Base-by-base conservation (phyloP, 441 rosid genomes). In the Brassica hybrid region DNA sequence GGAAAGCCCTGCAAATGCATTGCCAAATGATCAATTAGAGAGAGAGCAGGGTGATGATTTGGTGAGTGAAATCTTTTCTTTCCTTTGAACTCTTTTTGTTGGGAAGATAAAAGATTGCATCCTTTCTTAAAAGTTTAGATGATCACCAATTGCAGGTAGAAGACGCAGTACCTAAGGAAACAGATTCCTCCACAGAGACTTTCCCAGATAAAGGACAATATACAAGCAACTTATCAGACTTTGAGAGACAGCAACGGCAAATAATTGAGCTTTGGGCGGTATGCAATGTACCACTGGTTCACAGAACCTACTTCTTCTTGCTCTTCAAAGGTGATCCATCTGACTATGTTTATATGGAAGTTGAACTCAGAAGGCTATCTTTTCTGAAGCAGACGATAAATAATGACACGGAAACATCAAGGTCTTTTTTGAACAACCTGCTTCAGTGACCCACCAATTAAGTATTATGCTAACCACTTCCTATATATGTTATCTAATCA, bases 301-400 rank as follows among this genome's bases (percentile, higher is more conserved):
- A 96, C 78, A 90, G 98, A 80, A 96, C 92, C 81, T 94, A 90
- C 82, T 91, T 96, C 80, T 94, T 89, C 81, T 91, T 96, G 75
- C 92, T 92, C 50, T 91, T 96, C 86, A 89, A 88, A 86, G 97
- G 98, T 9, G 96, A 91, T 76, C 91, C 90, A 63, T 86, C 96
- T 1, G 97, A 92, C 69, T 84, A 86, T 54, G 88, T 91, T 61
- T 96, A 91, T 72, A 65, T 94, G 90, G 98, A 92, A 85, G 97
- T 91, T 6, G 97, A 96, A 82, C 92, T 92, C 58, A 88, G 97
- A 84, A 91, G 97, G 81, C 70, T 96, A 73, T 78, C 80, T 63
- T 89, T 96, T 78, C 86, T 92, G 34, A 94, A 89, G 79, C 85
- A 86, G 67, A 81, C 87, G 16, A 70, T 80, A 64, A 71, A 83